A percentile compares a stretch with the other conserved stretches of the same genome.
Conservation (phyloP, 2,329 filamentous ascomycete genomes). For the Ceratocystiopsis sp. region DNA sequence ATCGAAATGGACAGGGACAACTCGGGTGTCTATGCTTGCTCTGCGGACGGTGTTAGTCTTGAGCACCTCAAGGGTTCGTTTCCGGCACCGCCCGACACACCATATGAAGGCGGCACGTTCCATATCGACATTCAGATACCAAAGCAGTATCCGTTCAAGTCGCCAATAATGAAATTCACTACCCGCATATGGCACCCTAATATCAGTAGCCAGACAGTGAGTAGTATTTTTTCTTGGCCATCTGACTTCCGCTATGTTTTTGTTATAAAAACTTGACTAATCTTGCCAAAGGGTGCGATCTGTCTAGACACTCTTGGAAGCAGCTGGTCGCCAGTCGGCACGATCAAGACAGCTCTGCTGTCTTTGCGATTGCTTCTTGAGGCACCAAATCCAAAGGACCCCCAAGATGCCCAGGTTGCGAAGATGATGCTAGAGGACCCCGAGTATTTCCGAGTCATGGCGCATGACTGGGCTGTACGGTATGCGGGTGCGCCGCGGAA, state of each 20-base stretch:
- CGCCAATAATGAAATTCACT: conserved; percentile 76
- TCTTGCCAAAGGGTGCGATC: conserved; percentile 59
- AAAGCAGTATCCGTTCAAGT: conserved; percentile 80
- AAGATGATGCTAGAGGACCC: conserved; percentile 71
- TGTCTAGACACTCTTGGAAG: conserved; percentile 82
- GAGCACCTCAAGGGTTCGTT: conserved; percentile 74
- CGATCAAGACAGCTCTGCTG: conserved; percentile 86
- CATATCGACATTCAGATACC: conserved; percentile 76
- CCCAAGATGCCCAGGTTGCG: conserved; percentile 91
- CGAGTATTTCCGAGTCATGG: conserved; percentile 61
- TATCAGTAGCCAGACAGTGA: conserved; percentile 77
- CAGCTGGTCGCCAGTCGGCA: conserved; percentile 91
- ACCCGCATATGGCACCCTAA: conserved; percentile 98
- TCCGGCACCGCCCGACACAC: conserved; percentile 74
- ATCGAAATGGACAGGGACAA: conserved; percentile 53
- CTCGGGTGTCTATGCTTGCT: conserved; percentile 58
- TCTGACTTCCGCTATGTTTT: not conserved
- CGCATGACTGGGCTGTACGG: conserved; percentile 77
- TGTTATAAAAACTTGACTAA: not conserved
- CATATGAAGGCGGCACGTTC: conserved; percentile 77
- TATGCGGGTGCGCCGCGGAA: conserved; percentile 57
- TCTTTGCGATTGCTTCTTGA: conserved; percentile 87
- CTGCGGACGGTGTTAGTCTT: conserved; percentile 50
- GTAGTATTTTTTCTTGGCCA: not conserved
- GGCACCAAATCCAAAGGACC: conserved; percentile 87